phyloP scores from a whole-genome alignment of 768 basidiomycete genomes.

The Pisolithus orientalis region DNA sequence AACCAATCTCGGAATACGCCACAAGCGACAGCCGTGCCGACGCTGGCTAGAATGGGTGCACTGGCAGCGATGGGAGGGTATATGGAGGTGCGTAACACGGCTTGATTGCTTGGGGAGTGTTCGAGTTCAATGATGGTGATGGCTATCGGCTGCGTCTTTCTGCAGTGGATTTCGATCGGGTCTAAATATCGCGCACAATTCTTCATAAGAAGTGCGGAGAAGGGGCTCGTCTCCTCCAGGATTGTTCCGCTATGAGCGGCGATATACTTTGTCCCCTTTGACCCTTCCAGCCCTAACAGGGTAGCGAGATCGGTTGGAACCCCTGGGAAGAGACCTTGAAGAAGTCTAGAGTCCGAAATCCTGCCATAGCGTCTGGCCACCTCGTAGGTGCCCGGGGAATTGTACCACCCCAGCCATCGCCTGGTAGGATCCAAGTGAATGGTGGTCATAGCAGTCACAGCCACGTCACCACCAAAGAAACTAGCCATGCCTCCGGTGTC shows the following conservation, averaged over 20 bases:
- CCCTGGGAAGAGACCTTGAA: constrained; percentile 16
- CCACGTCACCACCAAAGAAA: constrained; percentile 21
- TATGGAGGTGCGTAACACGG: constrained; percentile 7
- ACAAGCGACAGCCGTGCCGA: constrained; percentile 18
- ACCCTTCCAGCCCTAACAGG: constrained; percentile 19
- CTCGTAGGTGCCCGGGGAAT: constrained; percentile 18
- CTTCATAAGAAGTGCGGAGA: constrained; percentile 9
- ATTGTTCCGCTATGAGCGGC: constrained; percentile 21
- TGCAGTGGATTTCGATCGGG: constrained; percentile 4
- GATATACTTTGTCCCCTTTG: constrained; percentile 21
- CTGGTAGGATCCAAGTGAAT: constrained; percentile 13
- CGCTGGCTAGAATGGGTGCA: constrained; percentile 22
- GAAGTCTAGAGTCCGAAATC: constrained; percentile 5
- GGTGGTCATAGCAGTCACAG: constrained; percentile 17
- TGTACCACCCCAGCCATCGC: constrained; percentile 21
- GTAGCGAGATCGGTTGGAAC: constrained; percentile 1
- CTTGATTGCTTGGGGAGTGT: constrained; percentile 3
- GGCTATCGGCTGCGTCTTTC: constrained; percentile 4
- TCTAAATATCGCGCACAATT: constrained; percentile 17
- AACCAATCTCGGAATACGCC: constrained; percentile 24
- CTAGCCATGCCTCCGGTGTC: constrained; percentile 16
- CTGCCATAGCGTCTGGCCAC: constrained; percentile 18
- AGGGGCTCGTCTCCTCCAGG: constrained; percentile 21
- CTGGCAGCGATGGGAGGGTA: constrained; percentile 6
- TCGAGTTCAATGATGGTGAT: constrained; percentile 16